A percentile compares a stretch with the other conserved stretches of the same genome.
These are phyloP conservation scores for Coemansia sp. DNA, from an alignment of 192 early-diverging fungal species.

Conservation along the genomic window DNA sequence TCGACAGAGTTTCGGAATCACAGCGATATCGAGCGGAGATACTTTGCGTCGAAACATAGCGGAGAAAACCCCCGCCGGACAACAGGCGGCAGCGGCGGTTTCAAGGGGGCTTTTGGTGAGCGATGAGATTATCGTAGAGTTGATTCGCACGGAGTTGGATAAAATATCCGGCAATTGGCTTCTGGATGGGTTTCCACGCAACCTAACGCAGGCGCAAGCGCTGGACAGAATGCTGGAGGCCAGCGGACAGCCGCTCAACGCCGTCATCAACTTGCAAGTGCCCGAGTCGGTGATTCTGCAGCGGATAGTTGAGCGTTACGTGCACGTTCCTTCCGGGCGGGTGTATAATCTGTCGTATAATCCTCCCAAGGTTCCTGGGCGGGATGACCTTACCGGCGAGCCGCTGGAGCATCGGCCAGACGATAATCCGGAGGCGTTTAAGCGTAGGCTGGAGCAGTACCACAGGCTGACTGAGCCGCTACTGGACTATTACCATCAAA, in stretches of 20 bases:
- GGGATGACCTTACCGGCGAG: slow-evolving; percentile 95
- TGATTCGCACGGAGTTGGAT: slow-evolving; percentile 43
- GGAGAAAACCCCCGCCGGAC: slow-evolving; percentile 60
- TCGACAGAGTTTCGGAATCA: slow-evolving; percentile 62
- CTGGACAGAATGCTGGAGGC: slow-evolving; percentile 57
- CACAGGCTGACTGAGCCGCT: slow-evolving; percentile 75
- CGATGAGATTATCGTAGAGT: slow-evolving; percentile 42
- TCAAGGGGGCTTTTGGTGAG: slow-evolving; percentile 38
- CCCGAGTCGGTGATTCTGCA: slow-evolving; percentile 86
- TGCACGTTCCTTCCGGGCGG: slow-evolving; percentile 85
- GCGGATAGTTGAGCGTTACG: slow-evolving; percentile 92
- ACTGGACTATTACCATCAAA: slow-evolving; percentile 73
- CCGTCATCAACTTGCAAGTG: slow-evolving; percentile 88
- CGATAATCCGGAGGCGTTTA: slow-evolving; percentile 84
- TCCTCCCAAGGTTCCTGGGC: slow-evolving; percentile 74
- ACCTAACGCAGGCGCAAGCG: slow-evolving; percentile 72
- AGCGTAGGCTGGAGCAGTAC: slow-evolving; percentile 74
- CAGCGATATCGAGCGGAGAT: slow-evolving; percentile 82
- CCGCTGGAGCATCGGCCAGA: slow-evolving; percentile 81
- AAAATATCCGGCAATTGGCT: slow-evolving; percentile 62
- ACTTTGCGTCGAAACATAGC: slow-evolving; percentile 81
- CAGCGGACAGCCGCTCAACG: slow-evolving; percentile 65
- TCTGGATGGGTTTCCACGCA: slow-evolving; percentile 91
- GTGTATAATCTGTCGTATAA: slow-evolving; percentile 95
- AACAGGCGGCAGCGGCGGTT: slow-evolving; percentile 53